Evolutionary conservation across 495 filamentous ascomycete species (phyloP), one percentile per base, ranked within the genome.

Genomic region (Aspergillus bertholletiae): DNA sequence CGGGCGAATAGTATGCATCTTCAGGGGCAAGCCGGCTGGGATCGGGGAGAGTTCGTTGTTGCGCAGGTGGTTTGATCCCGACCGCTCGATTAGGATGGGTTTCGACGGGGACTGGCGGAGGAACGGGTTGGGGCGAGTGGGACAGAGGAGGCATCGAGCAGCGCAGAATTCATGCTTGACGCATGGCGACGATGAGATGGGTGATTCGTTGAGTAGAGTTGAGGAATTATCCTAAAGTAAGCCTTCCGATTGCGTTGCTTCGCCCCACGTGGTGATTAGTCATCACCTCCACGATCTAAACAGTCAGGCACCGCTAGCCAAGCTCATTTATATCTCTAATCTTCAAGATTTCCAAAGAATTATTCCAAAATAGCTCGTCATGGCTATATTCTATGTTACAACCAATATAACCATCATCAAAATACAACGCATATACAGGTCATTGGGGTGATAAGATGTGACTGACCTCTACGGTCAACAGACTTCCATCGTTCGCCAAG

Each of bases 1-100:
- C 80, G 5, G 75, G 63, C 20, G 83, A 72, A 63, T 81, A 83
- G 69, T 89, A 88, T 46, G 90, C 90, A 83, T 95, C 89, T 69
- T 92, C 89, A 27, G 91, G 90, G 15, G 89, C 83, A 18, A 96
- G 82, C 48, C 82, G 85, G 49, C 72, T 74, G n/a, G 80, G 75
- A 59, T 79, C 65, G 59, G 82, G 62, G 61, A 81, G 68, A 65
- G 69, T 61, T 69, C 80, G 66, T 66, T 77, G 77, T 56, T 57
- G 75, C 60, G 57, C 74, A 64, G 59, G 76, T 66, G 62, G 72
- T 56, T 64, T 67, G 23, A 65, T 54, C 24, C 65, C 67, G 24
- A 65, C 61, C 45, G 60, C 57, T 52, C 71, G 72, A 58, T 75
- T 69, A 15, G 75, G 71, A 55, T 78, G 73, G 44, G 71, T 74